Evolutionary conservation across 352 stramenopile genomes (phyloP).

Genomic region (Thalassiosira mediterranea): DNA sequence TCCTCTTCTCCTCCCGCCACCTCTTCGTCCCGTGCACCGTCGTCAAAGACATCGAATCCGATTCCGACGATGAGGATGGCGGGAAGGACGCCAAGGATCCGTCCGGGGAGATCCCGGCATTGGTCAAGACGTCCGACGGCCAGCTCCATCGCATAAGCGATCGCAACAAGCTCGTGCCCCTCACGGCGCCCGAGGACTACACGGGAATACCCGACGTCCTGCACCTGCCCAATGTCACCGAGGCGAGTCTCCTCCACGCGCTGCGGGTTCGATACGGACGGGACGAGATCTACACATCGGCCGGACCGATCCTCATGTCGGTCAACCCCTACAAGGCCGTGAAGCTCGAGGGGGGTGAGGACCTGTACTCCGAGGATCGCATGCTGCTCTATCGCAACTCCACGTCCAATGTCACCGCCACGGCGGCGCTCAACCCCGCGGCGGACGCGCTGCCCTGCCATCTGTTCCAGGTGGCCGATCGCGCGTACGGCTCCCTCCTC

Average conservation of each 20-base stretch:
- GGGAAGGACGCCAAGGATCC: conserved; percentile 4
- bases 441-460: conserved; percentile 63
- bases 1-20: conserved; percentile 70
- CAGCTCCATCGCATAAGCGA: conserved; percentile 78
- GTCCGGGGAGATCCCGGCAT: conserved; percentile 39
- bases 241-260: conserved; percentile 83
- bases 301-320: conserved; percentile 84
- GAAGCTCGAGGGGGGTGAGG: conserved; percentile 47
- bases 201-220: conserved; percentile 76
- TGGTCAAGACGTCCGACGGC: conserved; percentile 81
- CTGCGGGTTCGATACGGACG: conserved; percentile 81
- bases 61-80: conserved; percentile 28
- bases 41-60: conserved; percentile 71
- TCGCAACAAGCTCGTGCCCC: conserved; percentile 55
- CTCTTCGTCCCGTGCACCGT: conserved; percentile 79
- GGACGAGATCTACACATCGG: conserved; percentile 85
- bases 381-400: conserved; percentile 74
- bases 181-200: conserved; percentile 73
- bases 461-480: conserved; percentile 83
- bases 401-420: conserved; percentile 16
- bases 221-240: conserved; percentile 75
- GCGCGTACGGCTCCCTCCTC: conserved; percentile 89
- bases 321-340: conserved; percentile 85
- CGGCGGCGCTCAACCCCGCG: not conserved
- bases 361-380: conserved; percentile 71